Evolutionary conservation across 2,329 filamentous ascomycete genomes (phyloP), one percentile per base, ranked within the genome.

Genomic region (Aspergillus ochraceus): DNA sequence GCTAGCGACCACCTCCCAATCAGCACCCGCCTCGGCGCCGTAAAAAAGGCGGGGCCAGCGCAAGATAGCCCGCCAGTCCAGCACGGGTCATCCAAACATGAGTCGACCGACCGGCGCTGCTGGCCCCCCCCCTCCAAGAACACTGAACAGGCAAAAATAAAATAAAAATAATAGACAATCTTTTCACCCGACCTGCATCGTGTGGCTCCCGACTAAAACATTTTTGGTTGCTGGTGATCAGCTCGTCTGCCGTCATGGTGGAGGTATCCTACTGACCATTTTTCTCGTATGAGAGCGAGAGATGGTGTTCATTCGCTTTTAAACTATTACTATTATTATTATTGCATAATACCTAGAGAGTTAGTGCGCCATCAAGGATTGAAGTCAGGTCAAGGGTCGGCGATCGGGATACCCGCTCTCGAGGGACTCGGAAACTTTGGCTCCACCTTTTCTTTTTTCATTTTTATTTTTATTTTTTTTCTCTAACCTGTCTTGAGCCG

Each of bases 321-420:
- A 47, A 46, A 17, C 32, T 32, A 52, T 55, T 55, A 30, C 39
- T 55, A 58, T 55, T 52, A 46, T 58, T 60, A 54, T 54, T 17
- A 29, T 30, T 57, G 54, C 55, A 54, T 52, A 22, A 52, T 11
- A 47, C 39, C 47, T 60, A 36, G 30, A 32, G 9, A 11, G 30
- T 32, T 32, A 32, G 30, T 32, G 30, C 12, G 30, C 30, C 30
- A 32, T 32, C 30, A 32, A 36, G 32, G 32, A 36, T 36, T 11
- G 32, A 54, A 51, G 59, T 63, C 55, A 55, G 52, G 49, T 32
- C 52, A 57, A 60, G 47, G 52, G 58, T 60, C 42, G 47, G 53
- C 53, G 60, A 64, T 64, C 58, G 58, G 58, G 55, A 59, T 63
- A 63, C 42, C 62, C 62, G 58, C 57, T 52, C 47, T 52, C 52